These are phyloP conservation scores for Amauroascus niger DNA, from an alignment of 2,329 filamentous ascomycete genomes.

Conservation along the genomic window DNA sequence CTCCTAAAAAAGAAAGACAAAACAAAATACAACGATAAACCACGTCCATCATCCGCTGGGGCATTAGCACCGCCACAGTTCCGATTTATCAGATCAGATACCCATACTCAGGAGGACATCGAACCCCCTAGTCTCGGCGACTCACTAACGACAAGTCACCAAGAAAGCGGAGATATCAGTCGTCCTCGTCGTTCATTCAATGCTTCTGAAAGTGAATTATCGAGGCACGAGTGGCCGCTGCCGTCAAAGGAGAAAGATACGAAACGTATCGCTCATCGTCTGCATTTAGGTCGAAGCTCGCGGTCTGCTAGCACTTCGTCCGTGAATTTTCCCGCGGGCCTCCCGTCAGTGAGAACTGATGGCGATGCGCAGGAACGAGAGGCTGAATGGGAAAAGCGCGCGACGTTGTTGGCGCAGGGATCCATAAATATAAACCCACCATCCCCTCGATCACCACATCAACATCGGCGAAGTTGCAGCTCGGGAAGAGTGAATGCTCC, in stretches of 20 bases:
- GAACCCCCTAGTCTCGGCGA: constrained; percentile 52
- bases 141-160: constrained; percentile 15
- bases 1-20: constrained; percentile 55
- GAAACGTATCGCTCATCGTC: constrained; percentile 52
- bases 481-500: constrained; percentile 25
- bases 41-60: constrained; percentile 14
- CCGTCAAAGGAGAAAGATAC: constrained; percentile 21
- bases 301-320: constrained; percentile 49
- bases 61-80: constrained; percentile 49
- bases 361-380: constrained; percentile 49
- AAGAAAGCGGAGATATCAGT: constrained; percentile 26
- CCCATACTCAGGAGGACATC: constrained; percentile 67
- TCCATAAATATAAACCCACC: constrained; percentile 35
- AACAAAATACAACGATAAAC: constrained; percentile 16
- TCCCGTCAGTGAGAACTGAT: constrained; percentile 55
- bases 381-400: constrained; percentile 82
- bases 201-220: constrained; percentile 4
- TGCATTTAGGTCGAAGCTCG: constrained; percentile 51
- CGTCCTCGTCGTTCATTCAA: constrained; percentile 27
- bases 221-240: constrained; percentile 1
- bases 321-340: constrained; percentile 64
- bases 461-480: constrained; percentile 24
- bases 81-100: constrained; percentile 77
- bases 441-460: background rate
- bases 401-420: constrained; percentile 69